Conservation (phyloP, 495 filamentous ascomycete species). For the Xylaria cubensis region DNA sequence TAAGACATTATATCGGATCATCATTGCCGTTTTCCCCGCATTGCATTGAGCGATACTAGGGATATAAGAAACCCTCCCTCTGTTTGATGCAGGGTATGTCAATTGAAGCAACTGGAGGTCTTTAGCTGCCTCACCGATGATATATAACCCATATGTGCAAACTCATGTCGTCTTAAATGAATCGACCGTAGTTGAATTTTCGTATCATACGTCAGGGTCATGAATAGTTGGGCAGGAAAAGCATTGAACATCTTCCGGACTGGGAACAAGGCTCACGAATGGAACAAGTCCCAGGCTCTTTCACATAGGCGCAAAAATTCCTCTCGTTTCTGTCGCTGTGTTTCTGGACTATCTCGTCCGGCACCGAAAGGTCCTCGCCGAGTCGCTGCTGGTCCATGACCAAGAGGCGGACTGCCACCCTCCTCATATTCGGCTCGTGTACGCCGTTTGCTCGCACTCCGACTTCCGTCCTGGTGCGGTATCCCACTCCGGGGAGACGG, state of each 20-base stretch:
- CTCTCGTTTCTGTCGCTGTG: conserved; percentile 87
- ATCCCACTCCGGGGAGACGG: conserved; percentile 72
- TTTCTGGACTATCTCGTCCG: conserved; percentile 81
- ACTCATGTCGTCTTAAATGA: background rate
- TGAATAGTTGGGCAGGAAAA: conserved; percentile 34
- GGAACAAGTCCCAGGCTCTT: conserved; percentile 95
- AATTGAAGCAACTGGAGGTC: background rate
- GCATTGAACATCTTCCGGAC: conserved; percentile 26
- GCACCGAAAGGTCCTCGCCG: conserved; percentile 76
- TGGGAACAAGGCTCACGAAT: conserved; percentile 67
- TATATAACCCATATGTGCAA: background rate
- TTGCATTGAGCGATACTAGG: background rate
- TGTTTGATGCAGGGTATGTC: conserved; percentile 1
- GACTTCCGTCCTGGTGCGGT: conserved; percentile 47
- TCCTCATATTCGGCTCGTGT: conserved; percentile 88
- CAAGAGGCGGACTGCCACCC: conserved; percentile 79
- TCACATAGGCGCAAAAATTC: conserved; percentile 89
- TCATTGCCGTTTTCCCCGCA: background rate
- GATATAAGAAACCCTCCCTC: background rate
- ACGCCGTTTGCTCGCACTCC: conserved; percentile 70
- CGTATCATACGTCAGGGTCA: conserved; percentile 36
- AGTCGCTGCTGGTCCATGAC: conserved; percentile 62
- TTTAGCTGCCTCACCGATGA: background rate
- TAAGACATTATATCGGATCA: conserved; percentile 20
- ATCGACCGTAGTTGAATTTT: conserved; percentile 19